These are phyloP conservation scores for Beauveria pseudobassiana DNA, from an alignment of 2,329 filamentous ascomycete genomes.

Conservation along the genomic window DNA sequence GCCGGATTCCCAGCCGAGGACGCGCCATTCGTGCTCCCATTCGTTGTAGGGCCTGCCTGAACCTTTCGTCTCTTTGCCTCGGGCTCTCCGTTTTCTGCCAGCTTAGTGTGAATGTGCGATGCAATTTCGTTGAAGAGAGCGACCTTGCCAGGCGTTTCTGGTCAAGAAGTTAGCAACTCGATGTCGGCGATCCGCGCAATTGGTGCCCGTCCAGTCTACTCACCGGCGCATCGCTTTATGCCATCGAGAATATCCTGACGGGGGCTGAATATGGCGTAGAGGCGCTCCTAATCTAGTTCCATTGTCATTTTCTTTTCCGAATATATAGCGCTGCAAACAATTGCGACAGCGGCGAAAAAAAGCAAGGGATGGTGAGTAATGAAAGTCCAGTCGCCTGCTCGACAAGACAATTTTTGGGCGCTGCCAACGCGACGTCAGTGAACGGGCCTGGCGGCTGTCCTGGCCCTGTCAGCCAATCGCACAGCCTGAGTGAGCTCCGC, in stretches of 20 bases:
- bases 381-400: background rate
- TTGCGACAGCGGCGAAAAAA: background rate
- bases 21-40: slow-evolving; percentile 15
- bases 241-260: slow-evolving; percentile 48
- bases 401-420: background rate
- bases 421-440: slow-evolving; percentile 8
- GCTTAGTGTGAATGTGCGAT: slow-evolving; percentile 39
- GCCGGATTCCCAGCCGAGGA: slow-evolving; percentile 30
- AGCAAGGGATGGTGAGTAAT: background rate
- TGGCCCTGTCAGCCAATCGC: background rate
- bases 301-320: slow-evolving; percentile 29
- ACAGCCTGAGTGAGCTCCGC: background rate
- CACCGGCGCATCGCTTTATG: slow-evolving; percentile 48
- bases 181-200: background rate
- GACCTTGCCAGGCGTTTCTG: slow-evolving; percentile 44
- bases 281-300: slow-evolving; percentile 41
- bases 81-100: slow-evolving; percentile 35
- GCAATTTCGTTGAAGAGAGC: slow-evolving; percentile 51
- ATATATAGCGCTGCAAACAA: background rate
- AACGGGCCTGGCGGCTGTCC: background rate
- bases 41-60: slow-evolving; percentile 27
- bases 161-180: background rate
- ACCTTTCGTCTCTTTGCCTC: slow-evolving; percentile 46
- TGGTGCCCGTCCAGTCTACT: slow-evolving; percentile 12
- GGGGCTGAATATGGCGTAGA: slow-evolving; percentile 45